These are phyloP conservation scores for Ettlia oleoabundans DNA, from an alignment of 139 green algal species.

Conservation along the genomic window DNA sequence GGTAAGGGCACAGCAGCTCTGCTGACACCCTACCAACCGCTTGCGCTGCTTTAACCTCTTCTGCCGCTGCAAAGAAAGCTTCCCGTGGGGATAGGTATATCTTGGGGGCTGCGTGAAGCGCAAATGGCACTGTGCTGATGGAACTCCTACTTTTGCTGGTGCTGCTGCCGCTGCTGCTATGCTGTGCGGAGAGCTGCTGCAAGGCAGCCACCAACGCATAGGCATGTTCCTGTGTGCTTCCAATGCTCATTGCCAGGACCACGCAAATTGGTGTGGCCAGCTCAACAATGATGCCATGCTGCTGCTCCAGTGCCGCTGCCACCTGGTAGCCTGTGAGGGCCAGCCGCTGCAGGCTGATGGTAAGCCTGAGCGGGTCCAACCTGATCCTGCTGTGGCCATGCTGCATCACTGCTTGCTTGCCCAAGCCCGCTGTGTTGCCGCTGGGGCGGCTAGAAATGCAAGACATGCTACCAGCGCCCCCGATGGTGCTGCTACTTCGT, in stretches of 20 bases:
- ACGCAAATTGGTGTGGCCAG: slow-evolving; percentile 74
- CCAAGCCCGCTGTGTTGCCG: not conserved
- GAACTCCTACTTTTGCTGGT: not conserved
- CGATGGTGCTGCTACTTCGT: not conserved
- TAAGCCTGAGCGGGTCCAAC: slow-evolving; percentile 82
- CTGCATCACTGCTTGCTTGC: too few relatives aligned
- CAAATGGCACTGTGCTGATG: not conserved
- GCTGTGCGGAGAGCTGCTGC: slow-evolving; percentile 13
- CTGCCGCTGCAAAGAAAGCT: slow-evolving; percentile 56
- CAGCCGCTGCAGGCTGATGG: slow-evolving; percentile 61
- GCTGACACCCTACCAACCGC: slow-evolving; percentile 61
- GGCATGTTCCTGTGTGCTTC: slow-evolving; percentile 55
- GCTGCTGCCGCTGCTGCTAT: not conserved
- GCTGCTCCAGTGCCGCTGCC: slow-evolving; percentile 58
- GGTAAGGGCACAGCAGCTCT: slow-evolving; percentile 91
- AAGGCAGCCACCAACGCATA: slow-evolving; percentile 53
- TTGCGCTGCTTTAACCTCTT: slow-evolving; percentile 32
- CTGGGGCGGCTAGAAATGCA: too few relatives aligned
- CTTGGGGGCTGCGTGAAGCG: not conserved
- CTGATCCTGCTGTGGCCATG: too few relatives aligned
- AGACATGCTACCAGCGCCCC: too few relatives aligned
- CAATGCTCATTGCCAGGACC: slow-evolving; percentile 76
- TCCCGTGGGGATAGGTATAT: slow-evolving; percentile 54
- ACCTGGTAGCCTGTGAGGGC: slow-evolving; percentile 64
- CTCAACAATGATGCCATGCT: slow-evolving; percentile 78